A percentile compares a stretch with the other conserved stretches of the same genome.
phyloP scores from a whole-genome alignment of 2,329 filamentous ascomycete species.

The Aspergillus fischeri region DNA sequence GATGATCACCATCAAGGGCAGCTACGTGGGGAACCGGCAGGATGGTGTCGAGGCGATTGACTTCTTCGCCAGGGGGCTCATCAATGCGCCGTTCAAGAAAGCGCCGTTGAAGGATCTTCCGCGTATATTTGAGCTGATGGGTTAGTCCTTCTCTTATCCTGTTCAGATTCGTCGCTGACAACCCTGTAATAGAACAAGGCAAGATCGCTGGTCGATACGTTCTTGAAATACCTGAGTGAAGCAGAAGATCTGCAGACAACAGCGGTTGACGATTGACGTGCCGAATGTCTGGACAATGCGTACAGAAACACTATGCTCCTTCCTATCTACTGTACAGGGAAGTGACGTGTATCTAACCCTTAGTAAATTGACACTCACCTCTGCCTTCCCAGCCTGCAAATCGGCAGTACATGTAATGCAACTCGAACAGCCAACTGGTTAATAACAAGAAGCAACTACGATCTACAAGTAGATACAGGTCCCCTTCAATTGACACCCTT shows the following conservation, averaged over 20 bases:
- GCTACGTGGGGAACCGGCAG: conserved; percentile 87
- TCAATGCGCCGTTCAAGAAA: conserved; percentile 83
- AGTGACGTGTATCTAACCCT: not conserved
- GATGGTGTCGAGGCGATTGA: conserved; percentile 87
- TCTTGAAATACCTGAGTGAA: conserved; percentile 40
- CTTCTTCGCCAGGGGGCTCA: conserved; percentile 78
- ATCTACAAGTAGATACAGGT: too few species aligned
- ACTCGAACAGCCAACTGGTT: not conserved
- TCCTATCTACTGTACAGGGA: too few species aligned
- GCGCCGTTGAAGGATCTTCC: conserved; percentile 76
- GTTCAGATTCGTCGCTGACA: conserved; percentile 14
- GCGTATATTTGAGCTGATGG: conserved; percentile 73
- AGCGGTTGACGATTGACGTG: too few species aligned
- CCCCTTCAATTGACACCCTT: not conserved
- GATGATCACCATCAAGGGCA: conserved; percentile 91
- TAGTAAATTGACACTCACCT: not conserved
- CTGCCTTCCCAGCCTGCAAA: not conserved
- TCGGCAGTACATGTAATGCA: too few species aligned
- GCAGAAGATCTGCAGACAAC: not conserved
- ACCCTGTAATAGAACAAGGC: conserved; percentile 27
- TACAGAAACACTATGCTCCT: too few species aligned
- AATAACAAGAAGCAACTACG: not conserved
- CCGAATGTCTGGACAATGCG: too few species aligned
- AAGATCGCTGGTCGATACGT: conserved; percentile 43
- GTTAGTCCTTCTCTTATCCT: conserved; percentile 20